phyloP scores from a whole-genome alignment of 2,329 filamentous ascomycete species.

The Diaporthe citri region DNA sequence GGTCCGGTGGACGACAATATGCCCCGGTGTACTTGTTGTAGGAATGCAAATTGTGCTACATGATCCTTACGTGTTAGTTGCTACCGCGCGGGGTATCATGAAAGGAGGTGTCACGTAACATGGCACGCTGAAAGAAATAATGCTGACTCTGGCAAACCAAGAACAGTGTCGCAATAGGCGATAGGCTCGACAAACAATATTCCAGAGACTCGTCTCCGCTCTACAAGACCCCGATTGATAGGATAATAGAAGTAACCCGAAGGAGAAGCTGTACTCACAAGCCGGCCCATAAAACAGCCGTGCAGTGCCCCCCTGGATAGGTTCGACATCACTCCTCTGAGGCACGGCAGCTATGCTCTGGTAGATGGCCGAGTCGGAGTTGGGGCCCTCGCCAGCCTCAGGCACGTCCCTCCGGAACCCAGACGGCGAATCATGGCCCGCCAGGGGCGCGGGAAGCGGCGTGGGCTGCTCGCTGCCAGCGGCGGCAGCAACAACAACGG shows the following conservation, averaged over 20 bases:
- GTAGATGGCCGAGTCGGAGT: slow-evolving; percentile 35
- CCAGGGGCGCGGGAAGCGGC: neutral
- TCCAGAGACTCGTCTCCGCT: neutral
- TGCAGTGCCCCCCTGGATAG: slow-evolving; percentile 34
- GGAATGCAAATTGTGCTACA: slow-evolving; percentile 45
- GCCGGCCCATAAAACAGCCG: slow-evolving; percentile 38
- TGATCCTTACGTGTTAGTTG: neutral
- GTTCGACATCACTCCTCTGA: slow-evolving; percentile 27
- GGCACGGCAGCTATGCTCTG: slow-evolving; percentile 39
- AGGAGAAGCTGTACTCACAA: slow-evolving; percentile 3
- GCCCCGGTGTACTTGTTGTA: slow-evolving; percentile 48
- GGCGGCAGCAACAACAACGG: neutral
- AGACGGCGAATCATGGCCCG: slow-evolving; percentile 1
- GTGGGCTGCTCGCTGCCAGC: slow-evolving; percentile 7
- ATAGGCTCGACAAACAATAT: no score
- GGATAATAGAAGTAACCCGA: neutral
- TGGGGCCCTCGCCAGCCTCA: slow-evolving; percentile 6
- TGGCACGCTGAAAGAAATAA: neutral
- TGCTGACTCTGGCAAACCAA: neutral
- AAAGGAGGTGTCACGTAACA: neutral
- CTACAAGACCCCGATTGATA: no score
- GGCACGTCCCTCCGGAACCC: neutral
- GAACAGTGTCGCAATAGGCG: neutral
- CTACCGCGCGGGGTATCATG: neutral
- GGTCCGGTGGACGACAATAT: slow-evolving; percentile 42